Evolutionary conservation across 495 filamentous ascomycete genomes (phyloP).

Genomic region (Aspergillus taichungensis): DNA sequence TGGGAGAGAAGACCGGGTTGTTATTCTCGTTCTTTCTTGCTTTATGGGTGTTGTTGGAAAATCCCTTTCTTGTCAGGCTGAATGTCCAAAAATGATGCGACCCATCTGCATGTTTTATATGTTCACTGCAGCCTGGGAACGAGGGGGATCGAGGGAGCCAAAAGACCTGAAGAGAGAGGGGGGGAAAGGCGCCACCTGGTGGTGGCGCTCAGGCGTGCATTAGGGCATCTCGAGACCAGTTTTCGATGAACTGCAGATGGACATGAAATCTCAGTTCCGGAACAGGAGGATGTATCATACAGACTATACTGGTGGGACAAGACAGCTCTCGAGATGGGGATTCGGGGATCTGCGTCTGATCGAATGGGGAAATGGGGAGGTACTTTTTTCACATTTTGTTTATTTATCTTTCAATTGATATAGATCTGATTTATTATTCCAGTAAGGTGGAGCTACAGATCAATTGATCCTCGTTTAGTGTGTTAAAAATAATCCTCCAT

Average conservation of each 20-base stretch:
- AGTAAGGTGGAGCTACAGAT: too few species aligned
- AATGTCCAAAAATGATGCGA: slow-evolving; percentile 5
- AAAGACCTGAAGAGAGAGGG: slow-evolving; percentile 4
- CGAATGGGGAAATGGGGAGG: slow-evolving; percentile 13
- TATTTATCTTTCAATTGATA: slow-evolving; percentile 1
- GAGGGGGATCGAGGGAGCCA: slow-evolving; percentile 7
- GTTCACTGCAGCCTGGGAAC: slow-evolving; percentile 12
- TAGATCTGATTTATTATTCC: not conserved
- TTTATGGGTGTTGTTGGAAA: not conserved
- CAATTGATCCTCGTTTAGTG: too few species aligned
- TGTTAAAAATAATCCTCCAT: too few species aligned
- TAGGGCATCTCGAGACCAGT: not conserved
- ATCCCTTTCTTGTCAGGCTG: not conserved
- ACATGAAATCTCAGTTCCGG: not conserved
- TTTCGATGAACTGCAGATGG: slow-evolving; percentile 6
- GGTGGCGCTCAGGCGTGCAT: slow-evolving; percentile 16
- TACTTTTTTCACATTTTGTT: not conserved
- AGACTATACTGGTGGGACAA: too few species aligned
- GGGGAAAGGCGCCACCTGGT: slow-evolving; percentile 4
- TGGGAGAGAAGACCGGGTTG: slow-evolving; percentile 1
- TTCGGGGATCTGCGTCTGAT: slow-evolving; percentile 20
- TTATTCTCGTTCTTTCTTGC: not conserved
- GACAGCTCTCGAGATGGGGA: too few species aligned
- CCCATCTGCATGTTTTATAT: slow-evolving; percentile 24
- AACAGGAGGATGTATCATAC: slow-evolving; percentile 25